phyloP scores from a whole-genome alignment of 768 basidiomycete species.

The Boletus subcaerulescens region DNA sequence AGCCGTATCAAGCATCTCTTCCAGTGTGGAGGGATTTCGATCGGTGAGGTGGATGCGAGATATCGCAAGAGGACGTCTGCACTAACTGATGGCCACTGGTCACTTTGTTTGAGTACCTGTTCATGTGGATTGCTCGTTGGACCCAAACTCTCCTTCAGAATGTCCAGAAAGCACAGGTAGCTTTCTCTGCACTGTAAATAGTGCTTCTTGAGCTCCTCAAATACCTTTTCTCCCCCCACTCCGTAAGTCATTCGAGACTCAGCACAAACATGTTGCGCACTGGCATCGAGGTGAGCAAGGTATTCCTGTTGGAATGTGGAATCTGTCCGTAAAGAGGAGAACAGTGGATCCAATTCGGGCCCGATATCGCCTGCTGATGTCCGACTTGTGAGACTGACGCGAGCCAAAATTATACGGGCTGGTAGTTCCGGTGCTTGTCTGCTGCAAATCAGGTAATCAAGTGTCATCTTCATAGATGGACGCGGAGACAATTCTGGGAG shows the following conservation, averaged over 20 bases:
- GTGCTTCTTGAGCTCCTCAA: neutral
- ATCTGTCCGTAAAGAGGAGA: neutral
- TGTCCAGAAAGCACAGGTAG: neutral
- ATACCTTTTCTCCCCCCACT: neutral
- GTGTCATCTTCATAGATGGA: neutral
- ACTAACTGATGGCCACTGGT: neutral
- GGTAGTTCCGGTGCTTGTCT: neutral
- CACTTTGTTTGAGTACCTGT: neutral
- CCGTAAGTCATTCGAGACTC: neutral
- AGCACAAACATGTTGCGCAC: neutral
- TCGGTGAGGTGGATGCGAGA: neutral
- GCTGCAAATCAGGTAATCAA: neutral
- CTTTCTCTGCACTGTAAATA: neutral
- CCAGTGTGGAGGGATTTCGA: neutral
- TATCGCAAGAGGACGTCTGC: neutral
- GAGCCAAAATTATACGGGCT: neutral
- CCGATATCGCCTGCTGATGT: too few species aligned
- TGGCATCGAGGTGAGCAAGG: neutral
- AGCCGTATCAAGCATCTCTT: neutral
- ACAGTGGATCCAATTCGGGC: neutral
- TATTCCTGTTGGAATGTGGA: slow-evolving; percentile 11
- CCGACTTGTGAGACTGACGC: neutral
- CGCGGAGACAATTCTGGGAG: too few species aligned
- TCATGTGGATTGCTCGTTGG: neutral
- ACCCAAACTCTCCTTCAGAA: slow-evolving; percentile 8